A percentile compares a stretch with the other conserved stretches of the same genome.
phyloP scores from a whole-genome alignment of 106 monocot genomes.

The Platanthera zijinensis region DNA sequence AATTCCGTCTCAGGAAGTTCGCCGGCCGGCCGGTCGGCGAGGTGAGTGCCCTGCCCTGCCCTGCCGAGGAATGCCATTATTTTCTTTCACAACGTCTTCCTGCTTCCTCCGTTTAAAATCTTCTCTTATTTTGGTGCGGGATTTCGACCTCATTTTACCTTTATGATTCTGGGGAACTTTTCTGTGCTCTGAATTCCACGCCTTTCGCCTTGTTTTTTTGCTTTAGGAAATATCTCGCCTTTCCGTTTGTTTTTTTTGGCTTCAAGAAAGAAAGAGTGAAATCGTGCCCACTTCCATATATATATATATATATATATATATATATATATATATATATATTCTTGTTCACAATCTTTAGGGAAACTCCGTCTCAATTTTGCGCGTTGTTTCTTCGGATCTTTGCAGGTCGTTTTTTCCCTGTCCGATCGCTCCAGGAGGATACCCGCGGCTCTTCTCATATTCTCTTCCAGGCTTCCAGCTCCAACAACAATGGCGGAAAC shows the following conservation, averaged over 20 bases:
- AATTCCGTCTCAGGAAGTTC: neutral
- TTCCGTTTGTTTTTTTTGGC: neutral
- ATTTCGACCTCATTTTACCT: neutral
- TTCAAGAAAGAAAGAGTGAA: too few relatives aligned
- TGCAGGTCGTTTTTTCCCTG: neutral
- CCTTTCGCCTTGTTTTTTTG: neutral
- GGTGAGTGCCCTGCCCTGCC: neutral
- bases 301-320: too few relatives aligned
- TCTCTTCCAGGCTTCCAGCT: neutral
- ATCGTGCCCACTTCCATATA: too few relatives aligned
- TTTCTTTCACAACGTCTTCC: neutral
- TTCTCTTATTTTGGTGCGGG: neutral
- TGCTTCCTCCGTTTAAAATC: neutral
- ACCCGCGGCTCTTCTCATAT: neutral
- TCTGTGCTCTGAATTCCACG: neutral
- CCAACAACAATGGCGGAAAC: slow-evolving; percentile 9
- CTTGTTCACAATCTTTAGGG: too few relatives aligned
- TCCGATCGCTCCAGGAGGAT: too few relatives aligned
- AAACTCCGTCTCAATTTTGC: too few relatives aligned
- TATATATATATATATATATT: too few relatives aligned
- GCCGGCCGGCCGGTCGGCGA: neutral
- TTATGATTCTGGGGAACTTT: neutral
- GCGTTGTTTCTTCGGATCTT: too few relatives aligned
- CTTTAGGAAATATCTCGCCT: neutral
- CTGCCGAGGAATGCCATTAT: neutral